phyloP scores from a whole-genome alignment of 352 stramenopile genomes.

The Thalassiosira mediterranea region DNA sequence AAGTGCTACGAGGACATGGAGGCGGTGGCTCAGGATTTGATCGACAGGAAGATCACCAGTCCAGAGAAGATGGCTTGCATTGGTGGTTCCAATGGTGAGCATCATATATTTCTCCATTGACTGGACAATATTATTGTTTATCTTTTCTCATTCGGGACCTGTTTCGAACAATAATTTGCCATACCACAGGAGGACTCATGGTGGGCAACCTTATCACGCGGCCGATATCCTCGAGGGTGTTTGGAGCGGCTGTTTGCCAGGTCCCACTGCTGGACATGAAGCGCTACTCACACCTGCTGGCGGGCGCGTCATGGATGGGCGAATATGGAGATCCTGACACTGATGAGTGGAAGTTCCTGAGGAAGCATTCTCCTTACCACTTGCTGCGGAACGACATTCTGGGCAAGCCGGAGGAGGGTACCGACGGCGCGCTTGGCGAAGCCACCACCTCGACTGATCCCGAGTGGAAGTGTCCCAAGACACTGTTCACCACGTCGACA shows the following conservation, averaged over 20 bases:
- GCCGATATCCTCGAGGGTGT: constrained; percentile 83
- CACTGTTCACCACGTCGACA: constrained; percentile 71
- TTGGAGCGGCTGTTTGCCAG: constrained; percentile 86
- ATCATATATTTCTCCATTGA: too few species aligned
- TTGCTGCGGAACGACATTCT: constrained; percentile 51
- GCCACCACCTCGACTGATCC: constrained; percentile 22
- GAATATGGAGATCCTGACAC: constrained; percentile 76
- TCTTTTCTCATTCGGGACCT: too few species aligned
- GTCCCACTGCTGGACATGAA: constrained; percentile 94
- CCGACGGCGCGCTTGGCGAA: constrained; percentile 7
- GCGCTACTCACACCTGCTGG: constrained; percentile 91
- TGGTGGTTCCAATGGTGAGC: constrained; percentile 90
- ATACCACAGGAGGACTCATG: constrained; percentile 88
- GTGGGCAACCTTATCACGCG: constrained; percentile 89
- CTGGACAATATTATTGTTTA: too few species aligned
- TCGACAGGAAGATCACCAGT: constrained; percentile 87
- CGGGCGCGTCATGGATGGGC: constrained; percentile 82
- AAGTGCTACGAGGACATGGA: constrained; percentile 92
- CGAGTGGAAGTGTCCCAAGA: constrained; percentile 49
- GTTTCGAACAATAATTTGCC: too few species aligned
- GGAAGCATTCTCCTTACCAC: constrained; percentile 65
- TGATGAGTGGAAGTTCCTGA: constrained; percentile 56
- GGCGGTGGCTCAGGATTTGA: constrained; percentile 88
- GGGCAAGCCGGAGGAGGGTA: constrained; percentile 27
- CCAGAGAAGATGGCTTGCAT: constrained; percentile 89